Evolutionary conservation across 225 moss, liverwort and hornwort species (phyloP).

Genomic region (Lunularia cruciata): DNA sequence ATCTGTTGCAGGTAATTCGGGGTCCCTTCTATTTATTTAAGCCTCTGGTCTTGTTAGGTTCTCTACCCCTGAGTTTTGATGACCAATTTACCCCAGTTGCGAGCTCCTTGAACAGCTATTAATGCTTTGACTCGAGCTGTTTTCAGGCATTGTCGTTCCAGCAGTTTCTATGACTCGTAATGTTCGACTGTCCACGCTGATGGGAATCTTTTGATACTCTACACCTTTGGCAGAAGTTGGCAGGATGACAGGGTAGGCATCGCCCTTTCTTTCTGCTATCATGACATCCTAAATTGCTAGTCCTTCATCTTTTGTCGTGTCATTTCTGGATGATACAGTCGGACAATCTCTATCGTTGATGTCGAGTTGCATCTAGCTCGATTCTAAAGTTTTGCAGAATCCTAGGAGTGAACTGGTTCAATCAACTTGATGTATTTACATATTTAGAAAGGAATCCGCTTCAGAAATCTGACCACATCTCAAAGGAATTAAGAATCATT

Average conservation of each 20-base stretch:
- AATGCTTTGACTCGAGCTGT: background rate
- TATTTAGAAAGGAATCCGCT: no score
- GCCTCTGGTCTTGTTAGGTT: no score
- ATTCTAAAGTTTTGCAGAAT: background rate
- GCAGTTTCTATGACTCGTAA: background rate
- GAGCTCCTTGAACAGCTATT: no score
- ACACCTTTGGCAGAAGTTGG: background rate
- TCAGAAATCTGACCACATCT: no score
- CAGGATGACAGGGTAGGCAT: constrained; percentile 7
- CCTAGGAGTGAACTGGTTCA: background rate
- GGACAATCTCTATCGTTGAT: background rate
- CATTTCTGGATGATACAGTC: background rate
- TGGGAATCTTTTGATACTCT: background rate
- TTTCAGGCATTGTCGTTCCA: background rate
- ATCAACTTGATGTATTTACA: background rate
- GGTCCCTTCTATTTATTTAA: no score
- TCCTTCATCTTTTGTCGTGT: background rate
- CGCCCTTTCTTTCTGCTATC: no score
- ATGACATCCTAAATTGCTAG: no score
- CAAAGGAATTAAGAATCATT: no score
- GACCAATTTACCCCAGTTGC: no score
- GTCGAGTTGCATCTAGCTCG: background rate
- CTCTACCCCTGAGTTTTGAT: no score
- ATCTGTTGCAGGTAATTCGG: no score
- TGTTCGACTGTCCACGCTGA: background rate